Evolutionary conservation across 306 rosid genomes (phyloP), one percentile per base, ranked within the genome.

Genomic region (Gastrolobium villosum): DNA sequence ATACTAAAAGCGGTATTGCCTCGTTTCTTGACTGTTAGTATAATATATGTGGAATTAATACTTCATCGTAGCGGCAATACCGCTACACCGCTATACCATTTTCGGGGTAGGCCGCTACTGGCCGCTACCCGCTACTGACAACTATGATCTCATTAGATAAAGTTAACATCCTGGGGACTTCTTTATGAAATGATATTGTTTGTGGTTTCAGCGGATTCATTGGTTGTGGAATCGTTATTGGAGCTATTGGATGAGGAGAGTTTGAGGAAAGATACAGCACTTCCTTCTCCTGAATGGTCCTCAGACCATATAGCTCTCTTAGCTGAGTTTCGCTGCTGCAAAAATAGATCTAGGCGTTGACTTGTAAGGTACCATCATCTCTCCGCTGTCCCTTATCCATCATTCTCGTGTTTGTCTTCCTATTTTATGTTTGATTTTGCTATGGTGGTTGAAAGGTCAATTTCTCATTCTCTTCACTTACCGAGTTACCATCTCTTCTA

Each of bases 241-340:
- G 99, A 96, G 92, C 91, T 96, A 82, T 79, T 96, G 96, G 99
- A 96, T 5, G 99, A 96, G 93, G 99, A 93, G 85, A 87, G 94
- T 84, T 90, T 96, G 89, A 90, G 98, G 90, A 96, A 93, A 84
- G 98, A 93, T 79, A 96, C 98, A 1, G 99, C 99, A 1, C 98
- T 96, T 84, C 99, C 99, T 84, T 96, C 99, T 59, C 99, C 98
- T 56, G 97, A 88, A 82, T 96, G 99, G 99, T 96, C 99, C 84
- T 96, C 99, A 0, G 97, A 96, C 91, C 99, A 96, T 80, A 90
- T 91, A 73, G 99, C 98, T 56, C 96, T 96, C 64, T 89, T 96
- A 79, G 99, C 98, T 2, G 97, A 93, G 85, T 93, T 96, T 41
- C 98, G 96, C 39, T 96, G 96, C 64, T 93, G 97, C 98, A 96